phyloP scores from a whole-genome alignment of 2,329 filamentous ascomycete species.

The Nectriaceae sp. region DNA sequence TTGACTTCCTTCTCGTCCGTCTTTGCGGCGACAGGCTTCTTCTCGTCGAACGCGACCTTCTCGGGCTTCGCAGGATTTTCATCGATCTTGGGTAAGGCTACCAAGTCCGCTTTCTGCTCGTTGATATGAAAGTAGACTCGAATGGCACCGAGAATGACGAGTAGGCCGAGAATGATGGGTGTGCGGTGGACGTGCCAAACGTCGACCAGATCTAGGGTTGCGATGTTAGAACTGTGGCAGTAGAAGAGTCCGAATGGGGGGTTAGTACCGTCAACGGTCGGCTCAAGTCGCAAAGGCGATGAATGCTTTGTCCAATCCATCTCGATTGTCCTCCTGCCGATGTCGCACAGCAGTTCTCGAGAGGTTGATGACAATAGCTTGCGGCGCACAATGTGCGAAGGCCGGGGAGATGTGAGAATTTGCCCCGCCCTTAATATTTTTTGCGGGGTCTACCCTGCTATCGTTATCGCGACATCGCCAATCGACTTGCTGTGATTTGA shows the following conservation, averaged over 20 bases:
- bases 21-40: conserved; percentile 18
- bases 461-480: conserved; percentile 23
- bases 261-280: conserved; percentile 25
- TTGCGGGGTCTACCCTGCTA: conserved; percentile 15
- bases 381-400: background rate
- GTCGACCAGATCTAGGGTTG: conserved; percentile 39
- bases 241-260: background rate
- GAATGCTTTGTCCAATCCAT: conserved; percentile 30
- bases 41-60: conserved; percentile 11
- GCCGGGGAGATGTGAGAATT: conserved; percentile 25
- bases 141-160: conserved; percentile 40
- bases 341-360: background rate
- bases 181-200: conserved; percentile 51
- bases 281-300: conserved; percentile 25
- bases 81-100: conserved; percentile 40
- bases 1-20: conserved; percentile 28
- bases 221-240: conserved; percentile 10
- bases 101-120: conserved; percentile 35
- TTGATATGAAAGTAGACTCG: conserved; percentile 46
- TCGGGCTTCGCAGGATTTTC: conserved; percentile 20
- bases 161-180: conserved; percentile 42
- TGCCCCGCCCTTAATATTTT: conserved; percentile 27
- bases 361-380: background rate
- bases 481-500: conserved; percentile 27
- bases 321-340: conserved; percentile 11